Conservation (phyloP, 78 protist genomes). For the Emiliania huxleyi region DNA sequence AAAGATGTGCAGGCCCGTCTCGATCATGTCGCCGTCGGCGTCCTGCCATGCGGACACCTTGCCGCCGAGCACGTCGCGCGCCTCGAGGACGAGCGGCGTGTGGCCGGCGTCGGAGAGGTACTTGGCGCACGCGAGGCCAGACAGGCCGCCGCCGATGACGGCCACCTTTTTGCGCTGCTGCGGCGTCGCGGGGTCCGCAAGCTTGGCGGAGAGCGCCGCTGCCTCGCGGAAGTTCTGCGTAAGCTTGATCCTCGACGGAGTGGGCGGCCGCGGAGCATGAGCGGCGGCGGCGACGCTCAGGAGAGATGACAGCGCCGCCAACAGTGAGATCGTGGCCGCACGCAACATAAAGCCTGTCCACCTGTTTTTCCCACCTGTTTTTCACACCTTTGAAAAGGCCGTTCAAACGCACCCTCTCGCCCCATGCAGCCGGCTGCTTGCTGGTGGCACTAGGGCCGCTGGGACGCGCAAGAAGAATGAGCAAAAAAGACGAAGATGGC, state of each 20-base stretch:
- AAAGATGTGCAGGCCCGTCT: constrained; percentile 62
- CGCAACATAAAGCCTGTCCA: too few species aligned
- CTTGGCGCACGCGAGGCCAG: constrained; percentile 51
- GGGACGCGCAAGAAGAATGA: too few species aligned
- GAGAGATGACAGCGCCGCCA: too few species aligned
- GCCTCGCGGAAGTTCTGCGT: not conserved
- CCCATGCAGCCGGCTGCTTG: too few species aligned
- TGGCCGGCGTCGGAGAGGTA: constrained; percentile 37
- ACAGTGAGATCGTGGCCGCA: too few species aligned
- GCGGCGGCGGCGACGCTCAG: not conserved
- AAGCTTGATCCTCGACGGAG: not conserved
- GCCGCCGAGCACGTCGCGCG: constrained; percentile 47
- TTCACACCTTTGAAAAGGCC: too few species aligned
- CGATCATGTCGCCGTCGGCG: constrained; percentile 59
- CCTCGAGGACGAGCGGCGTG: constrained; percentile 41
- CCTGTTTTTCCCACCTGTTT: too few species aligned
- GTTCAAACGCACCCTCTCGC: too few species aligned
- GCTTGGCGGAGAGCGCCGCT: not conserved
- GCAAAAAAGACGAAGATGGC: too few species aligned
- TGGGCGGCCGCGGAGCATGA: not conserved
- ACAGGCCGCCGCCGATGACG: constrained; percentile 48
- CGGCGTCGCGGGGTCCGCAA: not conserved
- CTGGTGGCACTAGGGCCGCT: too few species aligned
- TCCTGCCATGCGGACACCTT: constrained; percentile 57
- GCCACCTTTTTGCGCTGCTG: constrained; percentile 25